These are phyloP conservation scores for Curvularia sp. DNA, from an alignment of 2,329 filamentous ascomycete genomes.

Conservation along the genomic window DNA sequence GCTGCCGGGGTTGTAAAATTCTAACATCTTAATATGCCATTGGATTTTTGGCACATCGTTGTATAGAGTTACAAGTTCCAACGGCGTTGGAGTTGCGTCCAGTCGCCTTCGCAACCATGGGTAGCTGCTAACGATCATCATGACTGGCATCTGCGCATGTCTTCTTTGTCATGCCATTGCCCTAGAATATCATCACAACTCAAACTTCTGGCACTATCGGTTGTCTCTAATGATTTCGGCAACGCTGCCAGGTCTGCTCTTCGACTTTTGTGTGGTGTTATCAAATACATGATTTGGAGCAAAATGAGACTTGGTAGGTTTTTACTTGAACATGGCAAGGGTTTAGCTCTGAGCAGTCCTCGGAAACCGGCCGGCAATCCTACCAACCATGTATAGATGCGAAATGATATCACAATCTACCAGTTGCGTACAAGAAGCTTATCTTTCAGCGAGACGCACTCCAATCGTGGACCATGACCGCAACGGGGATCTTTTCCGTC, in stretches of 20 bases:
- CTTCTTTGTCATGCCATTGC: not conserved
- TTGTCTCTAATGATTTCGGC: not conserved
- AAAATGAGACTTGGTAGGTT: not conserved
- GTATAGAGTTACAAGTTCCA: not conserved
- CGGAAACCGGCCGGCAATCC: not conserved
- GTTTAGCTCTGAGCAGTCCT: not conserved
- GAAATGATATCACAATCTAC: not conserved
- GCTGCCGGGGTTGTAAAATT: not conserved
- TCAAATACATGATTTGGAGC: not conserved
- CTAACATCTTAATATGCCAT: conserved; percentile 2
- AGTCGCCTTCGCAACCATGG: not conserved
- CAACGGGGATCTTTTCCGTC: not conserved
- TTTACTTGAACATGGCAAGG: not conserved
- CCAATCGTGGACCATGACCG: not conserved
- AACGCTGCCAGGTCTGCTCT: not conserved
- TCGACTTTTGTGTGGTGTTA: not conserved
- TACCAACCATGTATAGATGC: not conserved
- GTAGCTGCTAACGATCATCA: not conserved
- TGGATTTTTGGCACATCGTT: not conserved
- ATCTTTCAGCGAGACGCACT: no score
- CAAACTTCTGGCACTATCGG: not conserved
- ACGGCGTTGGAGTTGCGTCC: not conserved
- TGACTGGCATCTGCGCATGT: not conserved
- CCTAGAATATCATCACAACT: not conserved
- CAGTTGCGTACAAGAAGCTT: not conserved